These are phyloP conservation scores for Fraxinus pennsylvanica DNA, from an alignment of 257 asterid species.

Conservation along the genomic window DNA sequence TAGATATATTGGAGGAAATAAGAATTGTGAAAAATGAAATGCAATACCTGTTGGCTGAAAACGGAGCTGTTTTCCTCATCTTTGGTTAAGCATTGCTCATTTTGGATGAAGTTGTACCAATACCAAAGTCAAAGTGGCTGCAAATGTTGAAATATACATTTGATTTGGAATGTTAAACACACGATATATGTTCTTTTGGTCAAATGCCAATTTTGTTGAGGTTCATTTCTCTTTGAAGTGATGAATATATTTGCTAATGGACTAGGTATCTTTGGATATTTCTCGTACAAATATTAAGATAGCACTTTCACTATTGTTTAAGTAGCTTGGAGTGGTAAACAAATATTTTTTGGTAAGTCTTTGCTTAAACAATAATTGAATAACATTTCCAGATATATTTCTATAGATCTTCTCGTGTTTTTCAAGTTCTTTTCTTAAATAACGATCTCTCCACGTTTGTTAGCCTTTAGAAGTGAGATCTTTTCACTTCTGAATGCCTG, in stretches of 20 bases:
- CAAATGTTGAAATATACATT: neutral
- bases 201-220: neutral
- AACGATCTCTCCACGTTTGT: neutral
- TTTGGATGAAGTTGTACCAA: conserved; percentile 1
- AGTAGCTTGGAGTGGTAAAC: neutral
- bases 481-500: conserved; percentile 16
- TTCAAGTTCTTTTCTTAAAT: neutral
- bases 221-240: neutral
- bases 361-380: neutral
- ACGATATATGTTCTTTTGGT: neutral
- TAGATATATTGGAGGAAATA: neutral
- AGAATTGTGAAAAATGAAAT: neutral
- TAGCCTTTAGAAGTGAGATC: conserved; percentile 3
- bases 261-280: neutral
- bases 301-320: neutral
- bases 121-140: neutral
- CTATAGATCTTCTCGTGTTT: neutral
- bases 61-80: neutral
- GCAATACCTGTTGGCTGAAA: neutral
- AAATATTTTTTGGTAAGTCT: neutral
- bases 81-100: conserved; percentile 8
- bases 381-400: neutral
- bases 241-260: conserved; percentile 2
- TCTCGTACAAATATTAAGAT: neutral
- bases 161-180: neutral